Evolutionary conservation across 2,329 filamentous ascomycete species (phyloP).

Genomic region (Claviceps maximensis): DNA sequence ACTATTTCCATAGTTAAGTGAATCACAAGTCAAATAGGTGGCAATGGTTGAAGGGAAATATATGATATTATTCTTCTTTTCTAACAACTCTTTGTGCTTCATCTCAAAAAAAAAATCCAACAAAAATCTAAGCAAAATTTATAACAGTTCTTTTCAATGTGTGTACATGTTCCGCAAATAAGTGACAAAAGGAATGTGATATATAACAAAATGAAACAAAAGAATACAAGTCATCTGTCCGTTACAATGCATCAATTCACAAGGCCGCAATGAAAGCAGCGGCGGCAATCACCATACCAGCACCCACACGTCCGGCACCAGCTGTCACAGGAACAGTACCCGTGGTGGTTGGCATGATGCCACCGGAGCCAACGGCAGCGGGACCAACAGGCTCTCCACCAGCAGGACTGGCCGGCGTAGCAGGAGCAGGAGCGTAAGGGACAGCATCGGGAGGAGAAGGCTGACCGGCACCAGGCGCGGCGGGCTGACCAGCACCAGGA

Average conservation of each 20-base stretch:
- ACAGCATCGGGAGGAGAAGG: neutral
- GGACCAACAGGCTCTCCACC: conserved; percentile 1
- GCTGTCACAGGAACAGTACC: conserved; percentile 24
- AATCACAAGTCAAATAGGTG: too few species aligned
- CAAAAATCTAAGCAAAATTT: neutral
- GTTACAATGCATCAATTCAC: conserved; percentile 25
- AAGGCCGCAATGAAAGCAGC: conserved; percentile 32
- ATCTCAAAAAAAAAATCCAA: neutral
- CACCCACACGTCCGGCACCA: conserved; percentile 25
- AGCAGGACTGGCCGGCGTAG: neutral
- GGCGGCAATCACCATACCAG: conserved; percentile 31
- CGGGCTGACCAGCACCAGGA: neutral
- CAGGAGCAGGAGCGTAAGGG: neutral
- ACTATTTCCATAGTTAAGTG: too few species aligned
- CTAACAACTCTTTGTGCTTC: too few species aligned
- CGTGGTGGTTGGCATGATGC: conserved; percentile 20
- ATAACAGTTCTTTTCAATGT: neutral
- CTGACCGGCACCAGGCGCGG: neutral
- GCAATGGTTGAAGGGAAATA: too few species aligned
- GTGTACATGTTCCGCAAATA: neutral
- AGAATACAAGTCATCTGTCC: neutral
- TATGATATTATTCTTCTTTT: neutral
- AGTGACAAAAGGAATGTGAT: neutral
- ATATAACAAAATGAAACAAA: neutral
- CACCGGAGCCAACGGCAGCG: conserved; percentile 19